Conservation (phyloP, 768 basidiomycete genomes). For the Lentinula guzmanii region DNA sequence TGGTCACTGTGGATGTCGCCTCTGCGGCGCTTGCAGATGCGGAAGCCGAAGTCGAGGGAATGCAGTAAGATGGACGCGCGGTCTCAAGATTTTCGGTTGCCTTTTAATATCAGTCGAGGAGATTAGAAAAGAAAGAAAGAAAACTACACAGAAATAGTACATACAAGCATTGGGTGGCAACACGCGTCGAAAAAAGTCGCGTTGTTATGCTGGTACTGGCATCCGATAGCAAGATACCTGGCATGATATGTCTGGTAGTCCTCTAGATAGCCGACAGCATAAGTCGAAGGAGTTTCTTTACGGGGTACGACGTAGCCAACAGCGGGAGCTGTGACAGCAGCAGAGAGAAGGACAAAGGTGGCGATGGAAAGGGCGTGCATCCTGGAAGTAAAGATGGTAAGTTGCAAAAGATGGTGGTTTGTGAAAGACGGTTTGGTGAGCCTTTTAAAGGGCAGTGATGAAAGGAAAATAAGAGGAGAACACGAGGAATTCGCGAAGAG, state of each 20-base stretch:
- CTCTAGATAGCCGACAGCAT: slow-evolving; percentile 42
- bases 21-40: slow-evolving; percentile 17
- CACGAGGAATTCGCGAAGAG: slow-evolving; percentile 1
- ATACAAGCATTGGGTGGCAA: slow-evolving; percentile 65
- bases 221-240: slow-evolving; percentile 55
- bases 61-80: slow-evolving; percentile 48
- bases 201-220: slow-evolving; percentile 40
- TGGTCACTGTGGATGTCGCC: slow-evolving; percentile 20
- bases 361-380: slow-evolving; percentile 38
- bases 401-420: slow-evolving; percentile 22
- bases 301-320: slow-evolving; percentile 36
- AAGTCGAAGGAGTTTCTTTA: slow-evolving; percentile 23
- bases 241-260: slow-evolving; percentile 51
- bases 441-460: slow-evolving; percentile 19
- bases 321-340: slow-evolving; percentile 30
- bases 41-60: slow-evolving; percentile 28
- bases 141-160: slow-evolving; percentile 11
- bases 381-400: slow-evolving; percentile 12
- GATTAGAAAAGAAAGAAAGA: neutral
- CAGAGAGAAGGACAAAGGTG: slow-evolving; percentile 32
- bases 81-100: slow-evolving; percentile 40
- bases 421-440: slow-evolving; percentile 12
- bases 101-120: slow-evolving; percentile 21
- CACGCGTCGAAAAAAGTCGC: slow-evolving; percentile 56
- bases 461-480: slow-evolving; percentile 15